Percentiles rank a stretch among this genome's conserved stretches.
phyloP scores from a whole-genome alignment of 2,329 filamentous ascomycete genomes.

The Fusarium liriodendri region DNA sequence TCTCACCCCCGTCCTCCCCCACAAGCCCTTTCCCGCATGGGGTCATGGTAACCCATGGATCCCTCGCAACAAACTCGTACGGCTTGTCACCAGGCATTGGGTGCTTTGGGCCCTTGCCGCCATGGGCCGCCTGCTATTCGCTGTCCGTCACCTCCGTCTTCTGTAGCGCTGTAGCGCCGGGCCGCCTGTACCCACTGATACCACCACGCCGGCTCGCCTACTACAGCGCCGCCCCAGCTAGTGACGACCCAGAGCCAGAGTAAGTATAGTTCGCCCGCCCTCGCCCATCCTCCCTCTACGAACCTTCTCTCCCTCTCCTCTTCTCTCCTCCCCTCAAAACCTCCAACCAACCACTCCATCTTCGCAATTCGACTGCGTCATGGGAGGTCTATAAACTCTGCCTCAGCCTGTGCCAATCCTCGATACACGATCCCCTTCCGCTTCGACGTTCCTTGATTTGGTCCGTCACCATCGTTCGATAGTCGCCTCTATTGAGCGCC shows the following conservation, averaged over 20 bases:
- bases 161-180: conserved; percentile 40
- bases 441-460: conserved; percentile 21
- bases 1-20: conserved; percentile 12
- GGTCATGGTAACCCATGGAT: conserved; percentile 9
- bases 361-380: conserved; percentile 28
- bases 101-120: conserved; percentile 22
- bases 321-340: conserved; percentile 11
- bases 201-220: conserved; percentile 38
- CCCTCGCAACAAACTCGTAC: conserved; percentile 35
- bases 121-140: conserved; percentile 33
- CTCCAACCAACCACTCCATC: conserved; percentile 15
- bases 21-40: conserved; percentile 27
- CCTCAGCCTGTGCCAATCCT: not conserved
- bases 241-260: conserved; percentile 29
- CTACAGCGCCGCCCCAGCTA: conserved; percentile 34
- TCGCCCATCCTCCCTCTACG: conserved; percentile 33
- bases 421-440: conserved; percentile 10
- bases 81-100: conserved; percentile 31
- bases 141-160: conserved; percentile 23
- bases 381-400: conserved; percentile 29
- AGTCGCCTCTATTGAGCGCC: conserved; percentile 15
- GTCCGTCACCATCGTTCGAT: conserved; percentile 15
- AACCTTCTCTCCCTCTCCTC: conserved; percentile 24
- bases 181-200: conserved; percentile 43
- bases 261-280: conserved; percentile 40